Base-by-base conservation (phyloP, 352 stramenopile genomes). In the Phytopythium montanum region DNA sequence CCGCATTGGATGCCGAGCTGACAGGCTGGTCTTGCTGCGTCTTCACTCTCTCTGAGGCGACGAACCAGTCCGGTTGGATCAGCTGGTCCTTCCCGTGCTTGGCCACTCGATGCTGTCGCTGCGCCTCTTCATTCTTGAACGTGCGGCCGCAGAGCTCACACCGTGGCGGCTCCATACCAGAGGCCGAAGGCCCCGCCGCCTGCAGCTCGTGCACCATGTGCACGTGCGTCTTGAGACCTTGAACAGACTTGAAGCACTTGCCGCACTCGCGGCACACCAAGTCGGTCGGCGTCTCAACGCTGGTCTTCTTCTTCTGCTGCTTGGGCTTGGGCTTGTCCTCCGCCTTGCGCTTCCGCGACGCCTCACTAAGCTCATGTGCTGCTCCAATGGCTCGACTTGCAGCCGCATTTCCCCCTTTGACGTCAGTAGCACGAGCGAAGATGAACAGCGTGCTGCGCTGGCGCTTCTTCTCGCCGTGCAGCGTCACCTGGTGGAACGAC, bases 151-250 rank as follows among this genome's bases (percentile, higher is more conserved):
- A 90, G 14, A 79, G 60, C 7, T 55, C 61, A 53, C 79, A 83
- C 36, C 70, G 62, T 26, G 87, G 59, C 5, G 51, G 23, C 3
- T 59, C 39, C 45, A 38, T 54, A 8, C 56, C 56, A 10, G 50
- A n/a, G 18, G 19, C 19, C 29, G 19, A 59, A 45, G 23, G 31
- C 14, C 26, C 38, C 28, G 46, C 66, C 39, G 52, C 62, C 69
- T 79, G 65, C 2, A 94, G 69, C 38, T 94, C 79, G 60, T 96
- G 87, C n/a, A 93, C 72, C 85, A 94, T 92, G 48, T 89, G 87
- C 42, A 85, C 67, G 62, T 94, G 86, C 41, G 85, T 96, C 60
- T 79, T 75, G 23, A 91, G 56, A 19, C 83, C 85, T 36, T 96
- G 85, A 0, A 65, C 62, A 2, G 81, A 90, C 59, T 86, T 84